Evolutionary conservation across 805 yeast genomes (phyloP).

Genomic region (Candida insectorum): DNA sequence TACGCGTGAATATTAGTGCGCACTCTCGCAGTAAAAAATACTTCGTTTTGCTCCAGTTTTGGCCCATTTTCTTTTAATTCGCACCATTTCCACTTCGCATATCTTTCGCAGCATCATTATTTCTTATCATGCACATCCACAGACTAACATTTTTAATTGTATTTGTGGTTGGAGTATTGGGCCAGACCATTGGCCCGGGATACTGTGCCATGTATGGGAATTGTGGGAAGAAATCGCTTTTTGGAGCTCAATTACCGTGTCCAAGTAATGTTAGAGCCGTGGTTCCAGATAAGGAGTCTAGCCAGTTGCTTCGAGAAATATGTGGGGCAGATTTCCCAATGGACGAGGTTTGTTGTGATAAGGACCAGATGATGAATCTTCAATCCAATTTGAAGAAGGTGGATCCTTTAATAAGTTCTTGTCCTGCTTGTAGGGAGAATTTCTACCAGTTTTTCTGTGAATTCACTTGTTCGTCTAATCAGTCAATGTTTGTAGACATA

Average conservation of each 20-base stretch:
- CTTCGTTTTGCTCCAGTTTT: too few relatives aligned
- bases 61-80: neutral
- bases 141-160: too few relatives aligned
- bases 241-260: slow-evolving; percentile 81
- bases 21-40: too few relatives aligned
- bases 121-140: too few relatives aligned
- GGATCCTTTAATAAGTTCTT: slow-evolving; percentile 41
- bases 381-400: slow-evolving; percentile 46
- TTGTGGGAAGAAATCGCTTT: slow-evolving; percentile 78
- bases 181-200: too few relatives aligned
- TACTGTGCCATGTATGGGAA: slow-evolving; percentile 54
- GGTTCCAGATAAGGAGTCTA: slow-evolving; percentile 42
- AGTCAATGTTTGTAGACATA: slow-evolving; percentile 69
- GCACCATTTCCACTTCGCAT: slow-evolving; percentile 1
- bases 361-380: slow-evolving; percentile 55
- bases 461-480: slow-evolving; percentile 88
- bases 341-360: slow-evolving; percentile 65
- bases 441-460: slow-evolving; percentile 81
- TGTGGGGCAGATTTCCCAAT: slow-evolving; percentile 73
- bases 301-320: slow-evolving; percentile 46
- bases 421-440: slow-evolving; percentile 91
- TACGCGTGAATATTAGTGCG: too few relatives aligned
- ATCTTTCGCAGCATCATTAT: too few relatives aligned
- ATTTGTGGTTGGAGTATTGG: too few relatives aligned
- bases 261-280: slow-evolving; percentile 53